Conservation (phyloP, 2,329 filamentous ascomycete species). For the Chrysoporthe austroafricana region DNA sequence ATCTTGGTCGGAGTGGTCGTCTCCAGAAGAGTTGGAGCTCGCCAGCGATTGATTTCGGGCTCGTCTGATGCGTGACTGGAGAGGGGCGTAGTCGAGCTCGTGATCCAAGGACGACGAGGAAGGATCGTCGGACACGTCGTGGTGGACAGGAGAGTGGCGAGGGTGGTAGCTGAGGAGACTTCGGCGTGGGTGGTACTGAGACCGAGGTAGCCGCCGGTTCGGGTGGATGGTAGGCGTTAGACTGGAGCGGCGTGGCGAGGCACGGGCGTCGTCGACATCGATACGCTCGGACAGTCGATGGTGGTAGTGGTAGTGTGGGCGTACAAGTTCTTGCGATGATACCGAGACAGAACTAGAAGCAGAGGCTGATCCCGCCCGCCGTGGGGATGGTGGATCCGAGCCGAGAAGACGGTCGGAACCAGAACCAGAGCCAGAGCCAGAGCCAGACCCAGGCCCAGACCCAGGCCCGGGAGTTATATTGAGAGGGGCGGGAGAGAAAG, state of each 20-base stretch:
- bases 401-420: background rate
- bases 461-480: background rate
- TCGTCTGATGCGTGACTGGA: background rate
- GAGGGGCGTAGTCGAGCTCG: background rate
- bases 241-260: constrained; percentile 24
- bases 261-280: constrained; percentile 6
- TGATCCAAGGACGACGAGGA: background rate
- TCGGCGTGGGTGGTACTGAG: background rate
- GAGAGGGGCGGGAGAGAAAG: background rate
- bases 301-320: constrained; percentile 15
- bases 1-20: background rate
- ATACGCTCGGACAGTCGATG: constrained; percentile 14
- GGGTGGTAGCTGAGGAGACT: background rate
- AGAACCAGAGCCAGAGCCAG: background rate
- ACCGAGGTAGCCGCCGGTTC: constrained; percentile 20
- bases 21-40: background rate
- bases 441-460: background rate
- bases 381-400: too few relatives aligned
- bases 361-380: too few relatives aligned
- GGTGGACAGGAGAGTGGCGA: background rate
- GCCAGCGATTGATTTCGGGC: background rate
- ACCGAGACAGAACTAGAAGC: constrained; percentile 9
- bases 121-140: background rate
- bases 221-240: constrained; percentile 25
- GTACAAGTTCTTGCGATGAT: constrained; percentile 7